Conservation (phyloP, 23 red algal species). For the Pyropia yezoensis region DNA sequence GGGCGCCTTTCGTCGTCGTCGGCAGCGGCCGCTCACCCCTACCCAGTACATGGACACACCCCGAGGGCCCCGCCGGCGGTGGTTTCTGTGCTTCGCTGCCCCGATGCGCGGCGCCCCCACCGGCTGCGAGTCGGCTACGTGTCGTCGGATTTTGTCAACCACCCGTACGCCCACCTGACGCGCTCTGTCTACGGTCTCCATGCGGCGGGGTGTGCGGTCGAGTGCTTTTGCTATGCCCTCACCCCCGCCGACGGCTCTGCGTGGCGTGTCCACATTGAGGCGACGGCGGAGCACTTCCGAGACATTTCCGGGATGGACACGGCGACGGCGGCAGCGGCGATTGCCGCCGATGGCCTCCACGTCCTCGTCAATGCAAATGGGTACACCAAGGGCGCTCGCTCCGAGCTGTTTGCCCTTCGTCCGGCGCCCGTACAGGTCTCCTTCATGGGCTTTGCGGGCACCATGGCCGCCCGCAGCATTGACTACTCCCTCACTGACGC, state of each 20-base stretch:
- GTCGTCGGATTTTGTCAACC: constrained; percentile 76
- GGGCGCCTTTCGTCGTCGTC: too few relatives aligned
- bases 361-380: constrained; percentile 74
- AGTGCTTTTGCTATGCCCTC: constrained; percentile 72
- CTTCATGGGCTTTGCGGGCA: constrained; percentile 81
- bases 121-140: constrained; percentile 73
- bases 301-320: constrained; percentile 57
- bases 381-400: constrained; percentile 71
- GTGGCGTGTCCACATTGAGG: constrained; percentile 48
- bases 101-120: constrained; percentile 6
- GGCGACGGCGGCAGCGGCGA: constrained; percentile 53
- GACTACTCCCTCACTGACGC: constrained; percentile 76
- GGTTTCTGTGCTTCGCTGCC: not conserved
- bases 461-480: constrained; percentile 56
- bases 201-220: constrained; percentile 32
- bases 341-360: constrained; percentile 69
- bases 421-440: constrained; percentile 79
- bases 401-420: constrained; percentile 71
- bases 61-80: not conserved
- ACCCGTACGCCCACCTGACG: constrained; percentile 73
- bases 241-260: constrained; percentile 50
- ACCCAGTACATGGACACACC: too few relatives aligned
- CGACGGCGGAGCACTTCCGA: constrained; percentile 62
- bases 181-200: constrained; percentile 70
- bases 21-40: too few relatives aligned